Evolutionary conservation across 345 rosid species (phyloP), one percentile per base, ranked within the genome.

Genomic region (Trapa incisa): DNA sequence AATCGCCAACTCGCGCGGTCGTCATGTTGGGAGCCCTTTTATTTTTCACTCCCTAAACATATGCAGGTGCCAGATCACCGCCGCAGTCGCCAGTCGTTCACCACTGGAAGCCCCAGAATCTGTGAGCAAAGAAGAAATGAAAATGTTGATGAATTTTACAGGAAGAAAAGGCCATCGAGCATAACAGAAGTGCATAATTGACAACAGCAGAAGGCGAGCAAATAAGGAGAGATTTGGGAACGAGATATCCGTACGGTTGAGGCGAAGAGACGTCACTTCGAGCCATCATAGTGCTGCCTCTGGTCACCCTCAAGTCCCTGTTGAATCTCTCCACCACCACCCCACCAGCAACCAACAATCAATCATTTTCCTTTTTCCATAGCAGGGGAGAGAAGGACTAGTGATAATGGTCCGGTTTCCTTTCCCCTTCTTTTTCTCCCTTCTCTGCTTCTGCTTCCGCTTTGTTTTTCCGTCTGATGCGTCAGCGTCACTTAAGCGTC

Each of bases 401-500:
- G 29, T 22, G 29, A 50, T 13, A 50, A 50, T 50, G 54, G n/a
- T 13, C 54, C 3, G 54, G 11, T 50, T 50, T 3, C 29, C 22
- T n/a, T 2, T 54, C 1, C 33, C 35, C n/a, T 54, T 54, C 33
- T n/a, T 22, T 5, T 53, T 17, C 58, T 54, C 33, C 6, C 33
- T 54, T 32, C 5, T 54, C 60, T 54, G 60, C 12, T 50, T 14
- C 54, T 54, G 60, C 12, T 50, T 14, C 54, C 22, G 60, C 22
- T 54, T n/a, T 54, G 60, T 52, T 17, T 12, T 54, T 50, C 54
- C 5, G 35, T 54, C 33, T n/a, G 60, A 54, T 58, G 37, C 35
- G 63, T 58, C 63, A 58, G 63, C 63, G 63, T 58, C 63, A 58
- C 63, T 32, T 58, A 58, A 35, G 63, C 63, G 63, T 58, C 63